A percentile compares a stretch with the other conserved stretches of the same genome.
These are phyloP conservation scores for Phaeosphaeriaceae sp. DNA, from an alignment of 2,329 filamentous ascomycete genomes.

Conservation along the genomic window DNA sequence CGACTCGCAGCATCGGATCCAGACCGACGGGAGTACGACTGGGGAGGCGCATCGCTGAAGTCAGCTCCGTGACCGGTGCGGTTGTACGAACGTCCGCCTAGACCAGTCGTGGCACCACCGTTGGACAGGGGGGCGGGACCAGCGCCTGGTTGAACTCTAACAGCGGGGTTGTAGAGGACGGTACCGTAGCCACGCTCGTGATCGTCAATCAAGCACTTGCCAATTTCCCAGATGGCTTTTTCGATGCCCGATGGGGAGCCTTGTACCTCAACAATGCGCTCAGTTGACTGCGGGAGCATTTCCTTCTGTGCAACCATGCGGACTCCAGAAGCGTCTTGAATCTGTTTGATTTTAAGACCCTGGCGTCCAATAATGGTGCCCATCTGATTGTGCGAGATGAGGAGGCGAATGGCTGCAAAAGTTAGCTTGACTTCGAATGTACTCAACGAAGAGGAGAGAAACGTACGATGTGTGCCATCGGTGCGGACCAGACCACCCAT, in stretches of 20 bases:
- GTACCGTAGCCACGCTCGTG: slow-evolving; percentile 97
- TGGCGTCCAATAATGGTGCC: slow-evolving; percentile 97
- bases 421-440: slow-evolving; percentile 20
- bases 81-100: slow-evolving; percentile 72
- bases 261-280: slow-evolving; percentile 96
- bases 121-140: slow-evolving; percentile 60
- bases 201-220: slow-evolving; percentile 97
- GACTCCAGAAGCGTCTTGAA: slow-evolving; percentile 94
- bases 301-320: slow-evolving; percentile 99
- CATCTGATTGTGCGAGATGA: slow-evolving; percentile 99
- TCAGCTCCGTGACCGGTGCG: slow-evolving; percentile 96
- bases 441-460: no score
- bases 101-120: slow-evolving; percentile 59
- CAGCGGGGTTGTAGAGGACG: slow-evolving; percentile 95
- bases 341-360: slow-evolving; percentile 98
- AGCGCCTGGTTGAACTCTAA: slow-evolving; percentile 75
- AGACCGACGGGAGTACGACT: slow-evolving; percentile 72
- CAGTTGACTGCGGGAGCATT: slow-evolving; percentile 98
- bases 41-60: slow-evolving; percentile 82
- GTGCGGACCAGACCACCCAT: slow-evolving; percentile 87
- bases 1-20: slow-evolving; percentile 81
- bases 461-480: slow-evolving; percentile 93
- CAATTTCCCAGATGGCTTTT: slow-evolving; percentile 97
- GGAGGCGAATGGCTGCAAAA: slow-evolving; percentile 82
- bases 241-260: slow-evolving; percentile 94